These are phyloP conservation scores for Rhodocollybia butyracea DNA, from an alignment of 768 basidiomycete species.

Conservation along the genomic window DNA sequence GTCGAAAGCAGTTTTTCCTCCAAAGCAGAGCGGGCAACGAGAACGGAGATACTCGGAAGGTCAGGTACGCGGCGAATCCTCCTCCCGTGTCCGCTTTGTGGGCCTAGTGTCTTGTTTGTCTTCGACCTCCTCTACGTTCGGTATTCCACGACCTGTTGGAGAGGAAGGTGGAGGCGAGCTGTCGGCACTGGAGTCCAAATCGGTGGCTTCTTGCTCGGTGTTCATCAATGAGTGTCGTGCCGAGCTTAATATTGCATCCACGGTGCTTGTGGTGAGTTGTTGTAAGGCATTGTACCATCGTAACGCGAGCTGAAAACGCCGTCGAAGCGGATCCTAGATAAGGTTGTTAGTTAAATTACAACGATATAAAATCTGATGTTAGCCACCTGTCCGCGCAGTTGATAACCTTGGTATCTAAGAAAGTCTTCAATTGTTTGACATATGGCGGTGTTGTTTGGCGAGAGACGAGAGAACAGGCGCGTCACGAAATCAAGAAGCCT, in stretches of 20 bases:
- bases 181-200: no score
- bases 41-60: slow-evolving; percentile 19
- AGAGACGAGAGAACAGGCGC: slow-evolving; percentile 9
- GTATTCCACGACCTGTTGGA: neutral
- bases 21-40: slow-evolving; percentile 26
- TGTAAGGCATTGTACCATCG: slow-evolving; percentile 20
- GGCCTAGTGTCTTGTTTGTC: neutral
- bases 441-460: slow-evolving; percentile 14
- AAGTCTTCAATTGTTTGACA: slow-evolving; percentile 14
- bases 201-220: no score
- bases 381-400: slow-evolving; percentile 10
- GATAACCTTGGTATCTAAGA: slow-evolving; percentile 10
- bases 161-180: neutral
- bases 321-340: slow-evolving; percentile 19
- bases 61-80: neutral
- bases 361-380: neutral
- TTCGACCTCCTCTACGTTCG: neutral
- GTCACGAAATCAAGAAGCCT: slow-evolving; percentile 11
- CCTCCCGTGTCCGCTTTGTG: neutral
- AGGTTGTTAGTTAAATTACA: neutral
- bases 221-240: neutral
- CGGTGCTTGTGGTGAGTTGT: neutral
- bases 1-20: slow-evolving; percentile 11
- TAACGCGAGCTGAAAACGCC: slow-evolving; percentile 21
- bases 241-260: neutral